Evolutionary conservation across 805 yeast genomes (phyloP).

Genomic region (Saturnispora besseyi): DNA sequence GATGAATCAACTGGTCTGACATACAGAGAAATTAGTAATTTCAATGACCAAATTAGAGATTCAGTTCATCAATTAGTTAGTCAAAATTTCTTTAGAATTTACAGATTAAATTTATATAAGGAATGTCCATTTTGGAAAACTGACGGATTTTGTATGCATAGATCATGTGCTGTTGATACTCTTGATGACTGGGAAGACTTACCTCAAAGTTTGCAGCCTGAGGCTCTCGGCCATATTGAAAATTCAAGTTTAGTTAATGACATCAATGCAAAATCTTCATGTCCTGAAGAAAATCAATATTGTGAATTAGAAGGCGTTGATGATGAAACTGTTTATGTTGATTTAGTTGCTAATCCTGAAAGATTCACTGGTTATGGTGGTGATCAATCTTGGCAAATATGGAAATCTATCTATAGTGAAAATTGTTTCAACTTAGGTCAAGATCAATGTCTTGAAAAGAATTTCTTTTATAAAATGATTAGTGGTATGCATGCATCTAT

Average conservation of each 20-base stretch:
- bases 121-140: conserved; percentile 84
- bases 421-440: conserved; percentile 56
- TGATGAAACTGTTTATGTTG: conserved; percentile 73
- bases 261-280: conserved; percentile 19
- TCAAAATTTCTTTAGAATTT: conserved; percentile 80
- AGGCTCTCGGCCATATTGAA: conserved; percentile 49
- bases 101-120: conserved; percentile 72
- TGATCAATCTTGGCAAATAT: conserved; percentile 79
- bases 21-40: conserved; percentile 40
- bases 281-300: conserved; percentile 37
- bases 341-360: conserved; percentile 83
- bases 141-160: conserved; percentile 73
- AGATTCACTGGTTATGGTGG: conserved; percentile 96
- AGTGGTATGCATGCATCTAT: conserved; percentile 95
- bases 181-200: conserved; percentile 63
- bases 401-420: conserved; percentile 88
- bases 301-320: conserved; percentile 54
- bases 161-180: conserved; percentile 84
- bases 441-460: conserved; percentile 72
- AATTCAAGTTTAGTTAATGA: conserved; percentile 28
- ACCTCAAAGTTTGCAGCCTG: conserved; percentile 68
- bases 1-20: conserved; percentile 26
- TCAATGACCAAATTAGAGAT: conserved; percentile 47
- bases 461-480: conserved; percentile 75
- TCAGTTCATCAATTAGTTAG: conserved; percentile 48